Evolutionary conservation across 2,329 filamentous ascomycete species (phyloP).

Genomic region (Xylariaceae sp.): DNA sequence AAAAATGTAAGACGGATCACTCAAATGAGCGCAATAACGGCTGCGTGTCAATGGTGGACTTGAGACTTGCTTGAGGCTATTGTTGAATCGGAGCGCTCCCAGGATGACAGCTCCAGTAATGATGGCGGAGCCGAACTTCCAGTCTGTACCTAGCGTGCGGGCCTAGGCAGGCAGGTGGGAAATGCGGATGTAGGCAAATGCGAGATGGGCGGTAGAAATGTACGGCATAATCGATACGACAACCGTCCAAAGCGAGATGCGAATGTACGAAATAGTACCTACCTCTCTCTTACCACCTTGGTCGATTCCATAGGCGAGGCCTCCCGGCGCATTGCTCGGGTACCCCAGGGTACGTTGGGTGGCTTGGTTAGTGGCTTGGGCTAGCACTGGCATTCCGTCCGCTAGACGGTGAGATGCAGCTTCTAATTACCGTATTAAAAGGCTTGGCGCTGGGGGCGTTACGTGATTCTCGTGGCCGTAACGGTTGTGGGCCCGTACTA

Average conservation of each 20-base stretch:
- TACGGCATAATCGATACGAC: neutral
- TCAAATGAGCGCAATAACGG: conserved; percentile 17
- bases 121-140: conserved; percentile 19
- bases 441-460: neutral
- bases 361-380: neutral
- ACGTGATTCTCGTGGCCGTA: neutral
- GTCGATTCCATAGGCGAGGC: neutral
- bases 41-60: conserved; percentile 30
- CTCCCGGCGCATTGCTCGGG: neutral
- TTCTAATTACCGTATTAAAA: neutral
- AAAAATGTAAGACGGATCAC: conserved; percentile 6
- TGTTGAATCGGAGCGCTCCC: conserved; percentile 24
- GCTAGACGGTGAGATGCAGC: neutral
- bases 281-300: neutral
- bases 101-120: conserved; percentile 21
- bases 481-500: neutral
- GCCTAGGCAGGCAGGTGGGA: neutral
- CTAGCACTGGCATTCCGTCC: neutral
- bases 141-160: neutral
- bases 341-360: neutral
- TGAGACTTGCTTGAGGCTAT: conserved; percentile 22
- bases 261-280: neutral
- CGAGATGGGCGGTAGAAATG: neutral
- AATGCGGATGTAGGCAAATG: neutral
- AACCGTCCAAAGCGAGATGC: neutral